Evolutionary conservation across 176 grass and related monocot species (phyloP).

Genomic region (Oryza australiensis): DNA sequence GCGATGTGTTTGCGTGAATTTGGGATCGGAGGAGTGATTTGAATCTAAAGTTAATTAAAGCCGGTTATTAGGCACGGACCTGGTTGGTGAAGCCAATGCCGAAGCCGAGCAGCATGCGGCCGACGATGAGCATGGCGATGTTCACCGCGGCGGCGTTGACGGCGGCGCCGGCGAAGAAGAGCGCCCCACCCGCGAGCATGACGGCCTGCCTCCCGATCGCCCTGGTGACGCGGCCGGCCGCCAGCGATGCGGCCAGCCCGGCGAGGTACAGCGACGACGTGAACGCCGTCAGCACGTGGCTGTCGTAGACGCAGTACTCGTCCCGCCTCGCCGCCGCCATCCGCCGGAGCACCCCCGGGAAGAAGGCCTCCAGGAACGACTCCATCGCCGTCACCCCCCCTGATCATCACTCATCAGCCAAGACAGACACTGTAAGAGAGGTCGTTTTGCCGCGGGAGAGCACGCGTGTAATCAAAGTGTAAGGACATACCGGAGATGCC

Average conservation of each 20-base stretch:
- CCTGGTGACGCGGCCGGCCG: conserved; percentile 57
- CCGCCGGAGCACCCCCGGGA: conserved; percentile 48
- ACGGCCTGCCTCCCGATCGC: conserved; percentile 56
- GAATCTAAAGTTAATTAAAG: no score
- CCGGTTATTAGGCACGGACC: conserved; percentile 3
- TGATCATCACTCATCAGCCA: background rate
- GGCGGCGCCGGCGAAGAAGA: conserved; percentile 55
- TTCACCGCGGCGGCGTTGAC: conserved; percentile 59
- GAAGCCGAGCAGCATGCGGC: conserved; percentile 64
- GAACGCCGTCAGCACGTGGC: conserved; percentile 60
- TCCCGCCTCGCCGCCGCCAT: conserved; percentile 48
- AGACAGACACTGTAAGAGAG: background rate
- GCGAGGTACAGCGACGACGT: conserved; percentile 75
- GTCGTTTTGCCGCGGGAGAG: no score
- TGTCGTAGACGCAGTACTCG: conserved; percentile 73
- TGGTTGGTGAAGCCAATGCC: conserved; percentile 78
- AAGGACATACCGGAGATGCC: conserved; percentile 51
- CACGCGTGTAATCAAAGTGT: background rate
- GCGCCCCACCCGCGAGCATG: conserved; percentile 56
- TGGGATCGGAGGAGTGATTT: no score
- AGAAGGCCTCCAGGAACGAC: conserved; percentile 58
- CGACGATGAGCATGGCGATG: conserved; percentile 75
- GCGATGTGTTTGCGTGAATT: no score
- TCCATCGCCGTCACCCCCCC: conserved; percentile 73
- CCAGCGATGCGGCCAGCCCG: conserved; percentile 48